Evolutionary conservation across 176 grass and related monocot species (phyloP).

Genomic region (Aegilops longissima): DNA sequence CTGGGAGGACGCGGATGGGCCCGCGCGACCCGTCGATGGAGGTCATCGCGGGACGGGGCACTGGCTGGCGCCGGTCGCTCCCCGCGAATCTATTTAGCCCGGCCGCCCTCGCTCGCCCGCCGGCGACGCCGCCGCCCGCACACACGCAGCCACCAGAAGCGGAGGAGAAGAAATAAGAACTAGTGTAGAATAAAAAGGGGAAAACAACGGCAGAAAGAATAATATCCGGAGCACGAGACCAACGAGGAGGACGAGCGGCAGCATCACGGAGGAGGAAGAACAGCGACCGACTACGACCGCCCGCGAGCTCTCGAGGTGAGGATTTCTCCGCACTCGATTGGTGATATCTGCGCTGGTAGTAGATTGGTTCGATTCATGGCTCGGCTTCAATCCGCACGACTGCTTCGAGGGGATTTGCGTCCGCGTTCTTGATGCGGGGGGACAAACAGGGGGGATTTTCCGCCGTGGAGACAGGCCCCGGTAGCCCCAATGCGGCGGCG

Average conservation of each 20-base stretch:
- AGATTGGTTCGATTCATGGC: neutral
- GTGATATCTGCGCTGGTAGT: neutral
- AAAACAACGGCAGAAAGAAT: neutral
- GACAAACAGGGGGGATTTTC: neutral
- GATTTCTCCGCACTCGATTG: neutral
- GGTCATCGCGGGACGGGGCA: neutral
- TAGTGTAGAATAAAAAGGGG: too few species aligned
- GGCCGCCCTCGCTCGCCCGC: neutral
- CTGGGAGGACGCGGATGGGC: neutral
- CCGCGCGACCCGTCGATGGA: neutral
- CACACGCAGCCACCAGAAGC: neutral
- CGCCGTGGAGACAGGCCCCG: neutral
- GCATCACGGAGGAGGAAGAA: neutral
- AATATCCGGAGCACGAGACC: neutral
- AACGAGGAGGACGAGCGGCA: neutral
- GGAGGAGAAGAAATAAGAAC: neutral
- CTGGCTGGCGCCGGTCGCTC: conserved; percentile 33
- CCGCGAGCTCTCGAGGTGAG: neutral
- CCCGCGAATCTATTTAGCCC: conserved; percentile 36
- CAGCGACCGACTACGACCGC: neutral
- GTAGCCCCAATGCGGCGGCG: neutral
- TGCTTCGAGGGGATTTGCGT: neutral
- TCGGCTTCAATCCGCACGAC: neutral
- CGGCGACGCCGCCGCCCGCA: conserved; percentile 12
- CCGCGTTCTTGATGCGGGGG: neutral